Conservation (phyloP, 2,329 filamentous ascomycete species). For the Exophiala sideris region DNA sequence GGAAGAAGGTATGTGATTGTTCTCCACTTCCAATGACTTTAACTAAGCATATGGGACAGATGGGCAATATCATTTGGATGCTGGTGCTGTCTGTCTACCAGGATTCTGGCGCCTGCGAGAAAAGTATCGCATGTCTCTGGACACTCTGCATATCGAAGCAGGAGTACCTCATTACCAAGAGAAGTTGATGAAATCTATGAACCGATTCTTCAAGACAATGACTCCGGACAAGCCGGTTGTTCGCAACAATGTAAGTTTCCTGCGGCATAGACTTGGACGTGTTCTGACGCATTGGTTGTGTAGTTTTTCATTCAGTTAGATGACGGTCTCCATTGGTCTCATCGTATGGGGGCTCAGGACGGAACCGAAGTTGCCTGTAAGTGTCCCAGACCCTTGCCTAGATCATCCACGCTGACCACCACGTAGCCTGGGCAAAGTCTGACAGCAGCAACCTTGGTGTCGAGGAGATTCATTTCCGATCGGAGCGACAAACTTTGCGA, state of each 20-base stretch:
- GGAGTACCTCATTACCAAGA: constrained; percentile 1
- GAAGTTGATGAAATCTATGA: constrained; percentile 2
- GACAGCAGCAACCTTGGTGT: neutral
- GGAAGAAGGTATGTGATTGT: neutral
- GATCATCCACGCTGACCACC: neutral
- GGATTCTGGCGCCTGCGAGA: neutral
- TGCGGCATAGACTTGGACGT: neutral
- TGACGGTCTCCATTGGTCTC: neutral
- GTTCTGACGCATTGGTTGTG: neutral
- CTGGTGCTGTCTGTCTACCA: neutral
- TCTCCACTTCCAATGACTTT: neutral
- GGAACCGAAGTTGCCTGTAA: neutral
- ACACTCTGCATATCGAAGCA: neutral
- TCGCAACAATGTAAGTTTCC: neutral
- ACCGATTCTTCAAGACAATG: constrained; percentile 2
- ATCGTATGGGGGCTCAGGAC: neutral
- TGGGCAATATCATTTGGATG: neutral
- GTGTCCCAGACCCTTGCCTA: neutral
- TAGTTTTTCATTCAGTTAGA: neutral
- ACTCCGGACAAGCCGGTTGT: neutral
- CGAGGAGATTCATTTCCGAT: neutral
- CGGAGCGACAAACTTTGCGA: neutral
- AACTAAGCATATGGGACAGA: neutral
- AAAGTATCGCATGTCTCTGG: neutral
- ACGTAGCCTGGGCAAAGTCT: neutral